Evolutionary conservation across 805 yeast genomes (phyloP).

Genomic region (Wickerhamiella alocasiicola): DNA sequence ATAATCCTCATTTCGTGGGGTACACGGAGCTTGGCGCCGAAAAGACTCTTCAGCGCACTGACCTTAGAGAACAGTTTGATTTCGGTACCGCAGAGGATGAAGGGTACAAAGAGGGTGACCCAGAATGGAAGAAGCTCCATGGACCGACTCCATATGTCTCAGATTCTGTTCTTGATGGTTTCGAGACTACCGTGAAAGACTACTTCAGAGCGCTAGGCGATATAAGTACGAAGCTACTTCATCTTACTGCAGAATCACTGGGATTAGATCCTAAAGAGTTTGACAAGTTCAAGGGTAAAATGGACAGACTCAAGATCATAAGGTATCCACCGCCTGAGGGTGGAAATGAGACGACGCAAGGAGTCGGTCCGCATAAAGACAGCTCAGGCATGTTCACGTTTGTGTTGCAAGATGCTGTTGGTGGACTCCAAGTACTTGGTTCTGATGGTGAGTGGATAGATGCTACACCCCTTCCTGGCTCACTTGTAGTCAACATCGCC

Average conservation of each 20-base stretch:
- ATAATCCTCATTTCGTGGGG: constrained; percentile 48
- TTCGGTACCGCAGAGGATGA: constrained; percentile 33
- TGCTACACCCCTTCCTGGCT: constrained; percentile 37
- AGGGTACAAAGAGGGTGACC: constrained; percentile 11
- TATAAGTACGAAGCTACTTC: constrained; percentile 33
- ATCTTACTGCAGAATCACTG: constrained; percentile 43
- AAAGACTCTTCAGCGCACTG: constrained; percentile 40
- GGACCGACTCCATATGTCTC: constrained; percentile 50
- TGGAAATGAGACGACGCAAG: constrained; percentile 28
- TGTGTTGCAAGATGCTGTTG: constrained; percentile 43
- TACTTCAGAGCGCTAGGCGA: constrained; percentile 37
- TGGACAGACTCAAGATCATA: constrained; percentile 45
- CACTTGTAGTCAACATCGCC: constrained; percentile 47
- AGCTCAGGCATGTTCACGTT: constrained; percentile 44
- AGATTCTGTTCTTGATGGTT: constrained; percentile 29
- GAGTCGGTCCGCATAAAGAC: constrained; percentile 58
- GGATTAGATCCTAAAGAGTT: constrained; percentile 36
- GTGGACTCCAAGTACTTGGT: constrained; percentile 45
- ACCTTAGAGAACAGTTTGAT: constrained; percentile 53
- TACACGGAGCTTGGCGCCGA: constrained; percentile 47
- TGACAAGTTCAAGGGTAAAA: constrained; percentile 38
- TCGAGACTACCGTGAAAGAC: constrained; percentile 31
- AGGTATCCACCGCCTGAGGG: constrained; percentile 38
- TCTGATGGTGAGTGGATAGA: constrained; percentile 45
- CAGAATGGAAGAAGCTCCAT: constrained; percentile 35